Evolutionary conservation across 192 early-diverging fungal genomes (phyloP).

Genomic region (Backusella sp.): DNA sequence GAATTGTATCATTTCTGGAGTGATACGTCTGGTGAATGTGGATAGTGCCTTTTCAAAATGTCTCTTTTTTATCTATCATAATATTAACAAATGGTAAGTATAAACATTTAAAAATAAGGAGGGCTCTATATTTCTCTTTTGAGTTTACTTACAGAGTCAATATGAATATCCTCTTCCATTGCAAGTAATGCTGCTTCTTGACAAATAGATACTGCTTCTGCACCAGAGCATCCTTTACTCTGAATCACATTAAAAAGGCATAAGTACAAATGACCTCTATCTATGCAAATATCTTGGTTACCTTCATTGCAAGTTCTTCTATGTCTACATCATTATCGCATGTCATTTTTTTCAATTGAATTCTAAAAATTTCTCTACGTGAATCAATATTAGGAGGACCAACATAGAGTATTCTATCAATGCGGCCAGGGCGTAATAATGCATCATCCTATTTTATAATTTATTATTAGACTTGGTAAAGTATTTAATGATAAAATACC

Average conservation of each 20-base stretch:
- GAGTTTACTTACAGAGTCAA: constrained; percentile 30
- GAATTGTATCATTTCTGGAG: constrained; percentile 87
- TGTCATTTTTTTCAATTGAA: constrained; percentile 74
- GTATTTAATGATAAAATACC: not conserved
- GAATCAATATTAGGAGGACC: constrained; percentile 81
- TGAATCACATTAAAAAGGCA: constrained; percentile 20
- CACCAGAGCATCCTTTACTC: constrained; percentile 93
- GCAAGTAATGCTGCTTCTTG: constrained; percentile 93
- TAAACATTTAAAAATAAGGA: not conserved
- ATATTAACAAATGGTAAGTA: not conserved
- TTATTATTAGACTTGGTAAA: not conserved
- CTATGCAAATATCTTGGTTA: constrained; percentile 17
- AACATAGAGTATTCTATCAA: constrained; percentile 94
- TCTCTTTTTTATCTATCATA: constrained; percentile 41
- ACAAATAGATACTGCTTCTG: constrained; percentile 89
- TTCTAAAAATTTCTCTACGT: constrained; percentile 76
- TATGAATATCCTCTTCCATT: constrained; percentile 78
- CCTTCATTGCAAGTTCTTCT: constrained; percentile 58
- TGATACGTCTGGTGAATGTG: constrained; percentile 74
- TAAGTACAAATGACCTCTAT: not conserved
- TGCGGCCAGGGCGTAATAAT: constrained; percentile 89
- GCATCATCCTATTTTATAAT: constrained; percentile 68
- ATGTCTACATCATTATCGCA: constrained; percentile 67
- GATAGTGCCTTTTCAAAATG: constrained; percentile 69
- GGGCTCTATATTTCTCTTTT: not conserved